These are phyloP conservation scores for Calonectria multiphialidica DNA, from an alignment of 2,329 filamentous ascomycete species.

Conservation along the genomic window DNA sequence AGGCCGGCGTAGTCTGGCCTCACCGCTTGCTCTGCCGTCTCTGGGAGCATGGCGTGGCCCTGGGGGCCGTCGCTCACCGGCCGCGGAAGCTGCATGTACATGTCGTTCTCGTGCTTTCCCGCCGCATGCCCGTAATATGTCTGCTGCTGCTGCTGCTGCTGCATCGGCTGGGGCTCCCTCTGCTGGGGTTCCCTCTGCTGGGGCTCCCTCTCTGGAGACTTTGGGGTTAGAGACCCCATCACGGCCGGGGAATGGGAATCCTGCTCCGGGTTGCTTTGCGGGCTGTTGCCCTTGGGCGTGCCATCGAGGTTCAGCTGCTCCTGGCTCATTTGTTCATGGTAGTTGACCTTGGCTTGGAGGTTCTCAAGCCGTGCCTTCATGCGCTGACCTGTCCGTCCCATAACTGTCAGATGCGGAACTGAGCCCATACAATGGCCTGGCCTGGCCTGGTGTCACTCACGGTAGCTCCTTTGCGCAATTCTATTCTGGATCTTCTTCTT, in stretches of 20 bases:
- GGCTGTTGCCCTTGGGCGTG: not conserved
- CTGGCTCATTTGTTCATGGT: constrained; percentile 16
- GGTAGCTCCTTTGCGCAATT: constrained; percentile 19
- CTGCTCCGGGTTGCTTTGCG: not conserved
- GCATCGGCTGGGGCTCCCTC: not conserved
- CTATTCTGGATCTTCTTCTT: constrained; percentile 21
- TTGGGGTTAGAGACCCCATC: constrained; percentile 6
- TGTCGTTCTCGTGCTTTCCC: not conserved
- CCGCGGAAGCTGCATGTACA: constrained; percentile 5
- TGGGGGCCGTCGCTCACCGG: not conserved
- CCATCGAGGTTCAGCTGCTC: not conserved
- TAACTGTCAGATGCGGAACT: not conserved
- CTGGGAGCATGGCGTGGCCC: not conserved
- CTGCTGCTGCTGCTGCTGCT: not conserved
- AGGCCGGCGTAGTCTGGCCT: constrained; percentile 2
- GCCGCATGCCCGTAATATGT: not conserved
- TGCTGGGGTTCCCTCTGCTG: too few relatives aligned
- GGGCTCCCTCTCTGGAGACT: constrained; percentile 1
- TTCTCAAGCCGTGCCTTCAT: constrained; percentile 19
- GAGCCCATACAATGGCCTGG: not conserved
- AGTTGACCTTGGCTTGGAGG: constrained; percentile 16
- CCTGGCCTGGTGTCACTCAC: not conserved
- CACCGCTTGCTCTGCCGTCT: not conserved
- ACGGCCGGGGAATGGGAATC: not conserved
- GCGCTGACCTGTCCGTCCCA: constrained; percentile 2